These are phyloP conservation scores for Phytopythium montanum DNA, from an alignment of 352 stramenopile species.

Conservation along the genomic window DNA sequence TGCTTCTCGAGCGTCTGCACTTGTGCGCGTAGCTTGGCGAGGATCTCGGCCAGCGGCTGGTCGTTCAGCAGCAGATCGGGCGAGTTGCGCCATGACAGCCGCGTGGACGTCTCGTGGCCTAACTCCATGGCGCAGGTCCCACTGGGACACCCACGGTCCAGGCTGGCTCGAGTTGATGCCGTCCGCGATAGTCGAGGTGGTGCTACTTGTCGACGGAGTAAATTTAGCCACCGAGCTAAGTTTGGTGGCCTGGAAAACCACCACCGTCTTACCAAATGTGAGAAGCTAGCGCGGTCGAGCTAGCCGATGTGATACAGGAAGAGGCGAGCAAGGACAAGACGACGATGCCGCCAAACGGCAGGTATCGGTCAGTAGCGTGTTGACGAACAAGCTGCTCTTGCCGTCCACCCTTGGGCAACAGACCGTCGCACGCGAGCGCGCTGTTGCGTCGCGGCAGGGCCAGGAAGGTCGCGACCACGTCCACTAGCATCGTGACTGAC, in stretches of 20 bases:
- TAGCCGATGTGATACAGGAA: constrained; percentile 79
- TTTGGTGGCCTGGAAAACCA: background rate
- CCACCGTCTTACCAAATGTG: background rate
- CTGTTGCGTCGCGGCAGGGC: constrained; percentile 89
- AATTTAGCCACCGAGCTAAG: constrained; percentile 1
- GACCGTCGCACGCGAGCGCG: constrained; percentile 84
- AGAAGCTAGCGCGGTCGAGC: background rate
- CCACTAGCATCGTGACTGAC: constrained; percentile 79
- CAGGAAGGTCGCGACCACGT: constrained; percentile 88
- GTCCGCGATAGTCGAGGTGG: background rate
- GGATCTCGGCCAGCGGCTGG: constrained; percentile 73
- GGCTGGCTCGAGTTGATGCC: background rate
- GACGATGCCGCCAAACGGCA: constrained; percentile 61
- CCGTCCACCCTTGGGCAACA: constrained; percentile 69
- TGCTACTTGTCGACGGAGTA: background rate
- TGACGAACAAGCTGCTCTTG: constrained; percentile 78
- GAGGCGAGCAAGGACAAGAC: constrained; percentile 27
- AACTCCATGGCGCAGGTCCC: constrained; percentile 18
- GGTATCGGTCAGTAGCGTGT: constrained; percentile 62
- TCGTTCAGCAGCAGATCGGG: constrained; percentile 79
- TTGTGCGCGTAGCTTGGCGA: constrained; percentile 58
- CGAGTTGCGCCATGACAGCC: constrained; percentile 56
- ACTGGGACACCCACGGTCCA: background rate
- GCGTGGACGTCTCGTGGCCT: constrained; percentile 35
- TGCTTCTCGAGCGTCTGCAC: constrained; percentile 73